These are phyloP conservation scores for Salvia miltiorrhiza DNA, from an alignment of 257 asterid species.

Conservation along the genomic window DNA sequence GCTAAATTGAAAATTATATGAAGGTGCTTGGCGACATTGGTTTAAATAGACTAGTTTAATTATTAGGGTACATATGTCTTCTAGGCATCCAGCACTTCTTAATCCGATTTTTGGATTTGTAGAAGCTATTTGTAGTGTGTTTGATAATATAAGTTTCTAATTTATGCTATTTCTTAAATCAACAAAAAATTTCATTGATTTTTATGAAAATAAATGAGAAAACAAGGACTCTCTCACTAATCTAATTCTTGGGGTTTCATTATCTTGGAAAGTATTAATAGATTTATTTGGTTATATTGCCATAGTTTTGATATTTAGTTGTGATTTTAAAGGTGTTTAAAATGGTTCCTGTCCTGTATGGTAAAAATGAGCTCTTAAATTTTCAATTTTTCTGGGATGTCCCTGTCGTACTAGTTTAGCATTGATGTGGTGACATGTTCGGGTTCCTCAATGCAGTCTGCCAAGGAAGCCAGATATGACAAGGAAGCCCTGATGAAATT, in stretches of 20 bases:
- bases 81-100: background rate
- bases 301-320: background rate
- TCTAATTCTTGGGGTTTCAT: background rate
- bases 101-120: background rate
- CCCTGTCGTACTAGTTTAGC: slow-evolving; percentile 41
- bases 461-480: slow-evolving; percentile 92
- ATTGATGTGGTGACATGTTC: slow-evolving; percentile 22
- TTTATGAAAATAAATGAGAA: background rate
- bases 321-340: slow-evolving; percentile 1
- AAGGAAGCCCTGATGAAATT: slow-evolving; percentile 84
- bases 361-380: background rate
- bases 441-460: slow-evolving; percentile 56
- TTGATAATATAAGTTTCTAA: background rate
- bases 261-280: background rate
- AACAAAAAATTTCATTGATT: background rate
- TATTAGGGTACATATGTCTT: background rate
- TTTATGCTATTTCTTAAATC: background rate
- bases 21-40: background rate
- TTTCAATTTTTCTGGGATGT: background rate
- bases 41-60: background rate
- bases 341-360: background rate
- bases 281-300: background rate
- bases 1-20: background rate
- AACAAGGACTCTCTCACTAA: background rate
- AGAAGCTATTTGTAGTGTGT: background rate